Percentiles rank a stretch among this genome's conserved stretches.
Evolutionary conservation across 2,329 filamentous ascomycete species (phyloP).

Genomic region (Stachybotrys chlorohalonatus): DNA sequence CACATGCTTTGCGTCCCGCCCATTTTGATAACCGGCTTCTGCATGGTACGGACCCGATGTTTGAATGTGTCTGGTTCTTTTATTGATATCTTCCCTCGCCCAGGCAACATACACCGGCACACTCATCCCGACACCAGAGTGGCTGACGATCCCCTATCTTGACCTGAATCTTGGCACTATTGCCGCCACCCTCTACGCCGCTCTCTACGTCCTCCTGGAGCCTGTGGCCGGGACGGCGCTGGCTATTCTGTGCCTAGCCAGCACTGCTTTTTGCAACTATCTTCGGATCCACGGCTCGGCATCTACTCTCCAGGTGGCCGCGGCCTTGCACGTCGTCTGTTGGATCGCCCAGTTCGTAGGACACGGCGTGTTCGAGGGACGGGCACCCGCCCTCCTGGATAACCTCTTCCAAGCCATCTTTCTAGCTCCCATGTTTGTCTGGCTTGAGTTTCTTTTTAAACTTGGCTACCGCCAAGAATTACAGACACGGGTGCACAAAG

Average conservation of each 20-base stretch:
- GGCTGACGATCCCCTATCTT: slow-evolving; percentile 58
- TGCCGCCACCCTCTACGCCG: slow-evolving; percentile 57
- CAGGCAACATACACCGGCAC: slow-evolving; percentile 55
- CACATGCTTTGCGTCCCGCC: slow-evolving; percentile 73
- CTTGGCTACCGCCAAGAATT: slow-evolving; percentile 86
- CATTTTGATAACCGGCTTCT: slow-evolving; percentile 62
- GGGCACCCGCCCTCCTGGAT: slow-evolving; percentile 82
- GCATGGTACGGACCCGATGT: slow-evolving; percentile 48
- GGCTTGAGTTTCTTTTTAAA: slow-evolving; percentile 87
- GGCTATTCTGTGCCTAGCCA: slow-evolving; percentile 65
- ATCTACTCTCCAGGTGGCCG: slow-evolving; percentile 45
- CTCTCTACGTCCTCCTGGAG: slow-evolving; percentile 84
- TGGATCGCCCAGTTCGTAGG: slow-evolving; percentile 92
- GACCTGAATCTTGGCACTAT: slow-evolving; percentile 59
- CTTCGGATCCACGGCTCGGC: slow-evolving; percentile 50
- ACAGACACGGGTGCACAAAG: slow-evolving; percentile 68
- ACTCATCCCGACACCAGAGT: slow-evolving; percentile 56
- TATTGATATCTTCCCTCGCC: neutral
- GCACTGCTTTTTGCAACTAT: slow-evolving; percentile 68
- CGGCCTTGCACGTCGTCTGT: slow-evolving; percentile 59
- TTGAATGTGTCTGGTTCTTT: slow-evolving; percentile 1
- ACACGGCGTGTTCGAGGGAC: slow-evolving; percentile 79
- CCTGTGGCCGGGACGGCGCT: slow-evolving; percentile 80
- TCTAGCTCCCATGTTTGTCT: slow-evolving; percentile 91
- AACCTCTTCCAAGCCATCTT: slow-evolving; percentile 89